Evolutionary conservation across 176 grass and related monocot genomes (phyloP).

Genomic region (Musa acuminata): DNA sequence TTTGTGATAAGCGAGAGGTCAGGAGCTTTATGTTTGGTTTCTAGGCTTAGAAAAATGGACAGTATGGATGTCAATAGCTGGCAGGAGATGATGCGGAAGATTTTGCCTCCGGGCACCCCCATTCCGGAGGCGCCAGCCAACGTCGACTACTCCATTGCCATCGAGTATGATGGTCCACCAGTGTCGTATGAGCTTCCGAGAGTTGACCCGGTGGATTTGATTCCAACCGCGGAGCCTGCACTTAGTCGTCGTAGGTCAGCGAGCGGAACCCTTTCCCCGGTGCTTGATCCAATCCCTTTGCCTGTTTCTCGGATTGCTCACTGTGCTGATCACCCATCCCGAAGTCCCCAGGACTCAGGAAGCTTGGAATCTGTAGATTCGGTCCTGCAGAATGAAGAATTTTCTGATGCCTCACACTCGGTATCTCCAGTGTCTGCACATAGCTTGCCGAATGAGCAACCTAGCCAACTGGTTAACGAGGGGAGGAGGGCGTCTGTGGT

Average conservation of each 20-base stretch:
- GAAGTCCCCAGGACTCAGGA: background rate
- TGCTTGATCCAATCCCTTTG: slow-evolving; percentile 55
- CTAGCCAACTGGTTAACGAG: slow-evolving; percentile 18
- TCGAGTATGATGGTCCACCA: slow-evolving; percentile 83
- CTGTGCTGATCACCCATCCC: slow-evolving; percentile 5
- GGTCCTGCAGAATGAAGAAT: slow-evolving; percentile 47
- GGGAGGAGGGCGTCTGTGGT: slow-evolving; percentile 49
- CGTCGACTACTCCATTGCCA: slow-evolving; percentile 88
- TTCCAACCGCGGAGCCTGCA: slow-evolving; percentile 54
- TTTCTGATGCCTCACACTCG: slow-evolving; percentile 38
- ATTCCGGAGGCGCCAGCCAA: slow-evolving; percentile 64
- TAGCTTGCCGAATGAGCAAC: slow-evolving; percentile 24
- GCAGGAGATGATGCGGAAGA: slow-evolving; percentile 62
- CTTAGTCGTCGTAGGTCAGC: slow-evolving; percentile 27
- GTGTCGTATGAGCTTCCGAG: slow-evolving; percentile 71
- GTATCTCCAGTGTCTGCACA: slow-evolving; percentile 40
- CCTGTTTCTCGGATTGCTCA: slow-evolving; percentile 63
- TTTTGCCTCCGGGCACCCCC: slow-evolving; percentile 61
- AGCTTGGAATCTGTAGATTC: slow-evolving; percentile 31
- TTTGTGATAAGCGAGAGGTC: background rate
- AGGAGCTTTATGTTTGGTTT: background rate
- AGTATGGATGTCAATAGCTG: slow-evolving; percentile 38
- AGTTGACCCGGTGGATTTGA: slow-evolving; percentile 63
- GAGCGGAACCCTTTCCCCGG: slow-evolving; percentile 31
- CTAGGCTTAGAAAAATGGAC: slow-evolving; percentile 32